Evolutionary conservation across 768 basidiomycete species (phyloP).

Genomic region (Termitomyces sp.): DNA sequence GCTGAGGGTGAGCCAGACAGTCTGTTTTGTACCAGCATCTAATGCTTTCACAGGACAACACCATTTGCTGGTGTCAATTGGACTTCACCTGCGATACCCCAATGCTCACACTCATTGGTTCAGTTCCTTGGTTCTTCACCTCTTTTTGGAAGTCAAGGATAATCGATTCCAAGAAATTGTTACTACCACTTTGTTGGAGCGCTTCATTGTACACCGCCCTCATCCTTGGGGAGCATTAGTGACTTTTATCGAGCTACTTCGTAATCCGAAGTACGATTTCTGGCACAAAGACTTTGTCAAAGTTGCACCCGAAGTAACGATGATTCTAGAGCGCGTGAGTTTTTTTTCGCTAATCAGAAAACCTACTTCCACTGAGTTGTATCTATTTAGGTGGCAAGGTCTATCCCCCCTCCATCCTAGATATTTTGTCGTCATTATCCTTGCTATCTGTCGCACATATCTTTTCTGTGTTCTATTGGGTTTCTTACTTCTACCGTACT

Average conservation of each 20-base stretch:
- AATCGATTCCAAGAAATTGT: slow-evolving; percentile 78
- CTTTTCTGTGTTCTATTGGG: slow-evolving; percentile 62
- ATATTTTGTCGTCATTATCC: slow-evolving; percentile 59
- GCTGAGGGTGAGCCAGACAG: slow-evolving; percentile 68
- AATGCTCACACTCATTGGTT: slow-evolving; percentile 99
- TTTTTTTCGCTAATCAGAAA: neutral
- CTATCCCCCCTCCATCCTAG: slow-evolving; percentile 71
- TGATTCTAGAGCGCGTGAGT: slow-evolving; percentile 81
- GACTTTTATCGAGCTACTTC: slow-evolving; percentile 90
- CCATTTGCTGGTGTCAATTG: slow-evolving; percentile 88
- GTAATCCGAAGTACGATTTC: slow-evolving; percentile 88
- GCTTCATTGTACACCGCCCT: slow-evolving; percentile 90
- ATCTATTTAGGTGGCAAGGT: slow-evolving; percentile 60
- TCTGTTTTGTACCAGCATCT: neutral
- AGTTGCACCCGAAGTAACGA: slow-evolving; percentile 80
- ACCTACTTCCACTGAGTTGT: slow-evolving; percentile 1
- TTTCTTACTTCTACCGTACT: slow-evolving; percentile 62
- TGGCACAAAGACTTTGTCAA: slow-evolving; percentile 87
- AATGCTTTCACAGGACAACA: slow-evolving; percentile 71
- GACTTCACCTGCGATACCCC: slow-evolving; percentile 94
- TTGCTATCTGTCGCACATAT: slow-evolving; percentile 82
- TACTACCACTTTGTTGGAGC: slow-evolving; percentile 88
- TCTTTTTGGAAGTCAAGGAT: slow-evolving; percentile 78
- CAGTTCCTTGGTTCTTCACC: slow-evolving; percentile 82
- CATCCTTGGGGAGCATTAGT: slow-evolving; percentile 96